A percentile compares a stretch with the other conserved stretches of the same genome.
Evolutionary conservation across 345 rosid genomes (phyloP).

Genomic region (Melaleuca quinquenervia): DNA sequence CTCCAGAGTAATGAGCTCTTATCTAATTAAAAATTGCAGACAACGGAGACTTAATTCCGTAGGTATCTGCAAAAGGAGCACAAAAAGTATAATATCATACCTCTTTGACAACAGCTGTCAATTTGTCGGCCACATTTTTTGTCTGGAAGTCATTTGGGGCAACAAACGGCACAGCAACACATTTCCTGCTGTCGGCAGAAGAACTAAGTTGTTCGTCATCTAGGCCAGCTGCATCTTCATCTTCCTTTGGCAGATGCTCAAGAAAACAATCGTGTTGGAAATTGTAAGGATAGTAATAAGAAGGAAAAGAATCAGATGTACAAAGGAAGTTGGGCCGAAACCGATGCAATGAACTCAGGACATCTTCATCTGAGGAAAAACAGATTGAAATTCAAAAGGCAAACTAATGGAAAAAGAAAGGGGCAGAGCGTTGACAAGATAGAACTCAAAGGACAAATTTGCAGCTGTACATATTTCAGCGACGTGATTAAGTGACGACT

Average conservation of each 20-base stretch:
- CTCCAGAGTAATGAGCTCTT: constrained; percentile 30
- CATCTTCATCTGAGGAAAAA: constrained; percentile 66
- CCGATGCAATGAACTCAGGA: constrained; percentile 46
- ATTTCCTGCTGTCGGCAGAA: constrained; percentile 32
- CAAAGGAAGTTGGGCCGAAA: constrained; percentile 67
- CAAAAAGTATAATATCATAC: constrained; percentile 20
- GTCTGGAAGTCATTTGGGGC: constrained; percentile 39
- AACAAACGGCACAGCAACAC: constrained; percentile 68
- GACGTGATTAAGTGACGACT: constrained; percentile 59
- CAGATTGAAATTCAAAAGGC: background rate
- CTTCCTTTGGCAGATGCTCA: constrained; percentile 27
- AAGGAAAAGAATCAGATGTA: constrained; percentile 37
- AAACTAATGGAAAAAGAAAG: background rate
- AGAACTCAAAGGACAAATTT: background rate
- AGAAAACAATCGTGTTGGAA: constrained; percentile 62
- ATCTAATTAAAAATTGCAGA: constrained; percentile 26
- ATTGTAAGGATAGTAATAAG: constrained; percentile 46
- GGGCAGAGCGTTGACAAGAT: background rate
- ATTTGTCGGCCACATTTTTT: constrained; percentile 27
- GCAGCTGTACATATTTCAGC: constrained; percentile 61
- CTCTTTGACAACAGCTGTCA: constrained; percentile 52
- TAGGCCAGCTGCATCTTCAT: constrained; percentile 13
- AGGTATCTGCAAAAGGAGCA: background rate
- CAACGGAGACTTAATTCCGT: background rate
- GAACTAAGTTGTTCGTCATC: constrained; percentile 30